phyloP scores from a whole-genome alignment of 495 filamentous ascomycete genomes.

The Talaromyces ruber region DNA sequence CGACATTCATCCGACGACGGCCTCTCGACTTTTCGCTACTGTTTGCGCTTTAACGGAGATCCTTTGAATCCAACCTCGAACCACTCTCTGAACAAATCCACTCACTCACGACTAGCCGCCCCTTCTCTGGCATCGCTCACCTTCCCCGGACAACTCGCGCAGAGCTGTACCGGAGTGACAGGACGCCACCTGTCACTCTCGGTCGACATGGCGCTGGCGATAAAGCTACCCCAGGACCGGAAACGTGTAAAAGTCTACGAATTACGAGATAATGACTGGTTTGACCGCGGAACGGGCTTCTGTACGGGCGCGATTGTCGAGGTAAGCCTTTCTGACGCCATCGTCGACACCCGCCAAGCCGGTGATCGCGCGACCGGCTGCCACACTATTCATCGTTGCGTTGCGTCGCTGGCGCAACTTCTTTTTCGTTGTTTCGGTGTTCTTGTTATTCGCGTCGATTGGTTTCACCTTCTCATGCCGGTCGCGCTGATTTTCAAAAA shows the following conservation, averaged over 20 bases:
- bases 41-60: background rate
- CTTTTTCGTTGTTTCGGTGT: background rate
- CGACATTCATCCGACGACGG: background rate
- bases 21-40: background rate
- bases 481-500: background rate
- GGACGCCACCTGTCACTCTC: slow-evolving; percentile 24
- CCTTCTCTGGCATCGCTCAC: background rate
- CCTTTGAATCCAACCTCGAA: background rate
- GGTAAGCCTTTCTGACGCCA: slow-evolving; percentile 45
- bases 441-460: background rate
- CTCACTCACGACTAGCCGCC: background rate
- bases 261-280: slow-evolving; percentile 97
- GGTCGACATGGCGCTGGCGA: slow-evolving; percentile 72
- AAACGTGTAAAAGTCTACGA: slow-evolving; percentile 99
- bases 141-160: slow-evolving; percentile 8
- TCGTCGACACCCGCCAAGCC: background rate
- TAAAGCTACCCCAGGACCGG: slow-evolving; percentile 75
- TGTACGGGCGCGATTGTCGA: slow-evolving; percentile 70
- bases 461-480: background rate
- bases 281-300: slow-evolving; percentile 93
- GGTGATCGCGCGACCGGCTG: background rate
- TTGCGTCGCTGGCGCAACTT: background rate
- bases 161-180: slow-evolving; percentile 32
- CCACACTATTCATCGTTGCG: background rate
- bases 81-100: background rate